Base-by-base conservation (phyloP, 2,329 filamentous ascomycete genomes). In the Hypoxylon rubiginosum region DNA sequence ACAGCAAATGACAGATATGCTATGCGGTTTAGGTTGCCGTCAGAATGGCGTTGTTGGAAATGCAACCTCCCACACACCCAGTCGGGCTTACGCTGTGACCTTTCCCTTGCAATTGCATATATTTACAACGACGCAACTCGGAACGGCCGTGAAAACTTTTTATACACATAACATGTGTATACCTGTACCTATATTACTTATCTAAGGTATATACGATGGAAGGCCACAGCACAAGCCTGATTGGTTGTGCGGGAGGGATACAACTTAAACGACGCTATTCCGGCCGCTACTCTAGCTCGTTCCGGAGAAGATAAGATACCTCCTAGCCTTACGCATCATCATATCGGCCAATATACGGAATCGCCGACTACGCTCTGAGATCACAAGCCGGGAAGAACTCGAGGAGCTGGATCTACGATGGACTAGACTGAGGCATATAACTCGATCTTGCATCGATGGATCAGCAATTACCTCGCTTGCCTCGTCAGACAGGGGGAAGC, bases 361-460 rank as follows among this genome's bases (percentile, higher is more conserved):
- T 30, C 43, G 67, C 67, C 67, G 65, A 67, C 61, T 63, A 58
- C 64, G 64, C 67, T 66, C 67, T 55, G 30, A 15, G 45, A 45
- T 56, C 56, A 39, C 48, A 55, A 41, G 54, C 53, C 41, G 49
- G 50, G 43, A 51, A 43, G 49, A 45, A 57, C 48, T 15, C 32
- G 46, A 62, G n/a, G 58, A 60, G 28, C 46, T 57, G 50, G 62
- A 63, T 62, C 67, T 67, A 48, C 58, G 52, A 41, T 36, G 43
- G 49, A 59, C 56, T 61, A 61, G 45, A 67, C 49, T 69, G 67
- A 69, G 67, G 67, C 64, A 69, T 69, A 69, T 67, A 64, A 41
- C 24, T 53, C 41, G 15, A 34, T 19, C 28, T 61, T 28, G 8
- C 32, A 32, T 28, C 11, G 36, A 54, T 26, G 32, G 54, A 34